These are phyloP conservation scores for Cladophialophora bantiana DNA, from an alignment of 2,329 filamentous ascomycete genomes.

Conservation along the genomic window DNA sequence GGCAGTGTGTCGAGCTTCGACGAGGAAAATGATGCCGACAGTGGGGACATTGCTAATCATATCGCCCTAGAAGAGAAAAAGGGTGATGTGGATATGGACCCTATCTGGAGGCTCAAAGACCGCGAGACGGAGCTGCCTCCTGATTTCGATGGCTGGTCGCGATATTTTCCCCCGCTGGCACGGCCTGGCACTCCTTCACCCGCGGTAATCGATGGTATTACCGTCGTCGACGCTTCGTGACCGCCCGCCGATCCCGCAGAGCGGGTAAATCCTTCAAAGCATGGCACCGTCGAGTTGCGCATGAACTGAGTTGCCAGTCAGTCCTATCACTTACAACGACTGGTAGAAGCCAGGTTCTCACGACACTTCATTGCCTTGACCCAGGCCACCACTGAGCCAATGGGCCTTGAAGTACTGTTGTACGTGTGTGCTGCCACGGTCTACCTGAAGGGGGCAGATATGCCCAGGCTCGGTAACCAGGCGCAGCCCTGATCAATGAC, in stretches of 20 bases:
- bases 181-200: background rate
- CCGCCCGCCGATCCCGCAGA: background rate
- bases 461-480: too few species aligned
- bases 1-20: constrained; percentile 18
- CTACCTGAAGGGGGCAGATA: too few species aligned
- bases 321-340: too few species aligned
- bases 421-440: too few species aligned
- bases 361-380: too few species aligned
- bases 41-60: background rate
- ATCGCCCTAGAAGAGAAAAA: background rate
- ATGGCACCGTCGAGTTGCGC: too few species aligned
- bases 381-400: too few species aligned
- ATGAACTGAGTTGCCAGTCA: too few species aligned
- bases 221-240: background rate
- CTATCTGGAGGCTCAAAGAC: background rate
- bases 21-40: background rate
- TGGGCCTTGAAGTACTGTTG: too few species aligned
- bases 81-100: constrained; percentile 2
- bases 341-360: too few species aligned
- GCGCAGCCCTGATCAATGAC: too few species aligned
- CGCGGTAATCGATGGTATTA: background rate
- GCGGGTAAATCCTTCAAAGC: too few species aligned
- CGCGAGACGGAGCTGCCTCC: background rate
- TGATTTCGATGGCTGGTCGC: background rate
- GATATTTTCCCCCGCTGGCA: background rate